Base-by-base conservation (phyloP, 345 rosid species). In the Citrus unshiu region DNA sequence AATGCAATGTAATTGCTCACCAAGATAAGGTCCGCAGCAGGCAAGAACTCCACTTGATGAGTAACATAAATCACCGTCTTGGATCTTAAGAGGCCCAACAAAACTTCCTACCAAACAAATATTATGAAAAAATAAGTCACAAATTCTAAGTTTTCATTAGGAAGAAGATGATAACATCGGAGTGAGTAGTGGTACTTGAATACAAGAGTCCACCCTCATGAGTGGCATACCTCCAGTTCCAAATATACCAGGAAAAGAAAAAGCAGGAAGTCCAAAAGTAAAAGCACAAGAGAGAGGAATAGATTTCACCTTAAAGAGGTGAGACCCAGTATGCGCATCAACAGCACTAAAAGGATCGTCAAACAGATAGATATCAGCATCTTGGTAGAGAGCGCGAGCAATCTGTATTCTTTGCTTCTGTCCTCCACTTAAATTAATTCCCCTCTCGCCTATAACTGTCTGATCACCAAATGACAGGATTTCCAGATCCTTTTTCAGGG, bases 341-440 rank as follows among this genome's bases (percentile, higher is more conserved):
- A 93, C 93, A 14, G 94, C 98, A 79, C 95, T 95, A 68, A 95
- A 95, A 71, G 98, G 98, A 80, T 95, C 98, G 62, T 95, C 98
- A 6, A 95, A 92, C 6, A 93, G 84, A 72, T 93, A 95, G 76
- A 93, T 89, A 85, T 93, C 95, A 0, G 93, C 90, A 85, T 92
- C 97, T 81, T 93, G 97, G 83, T 95, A 93, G 32, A 95, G 86
- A 27, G 98, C 98, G 0, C 97, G 95, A 0, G 97, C 98, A 81
- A 93, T 88, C 78, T 93, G 94, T 74, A 93, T 83, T 77, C 98
- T 80, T 80, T 92, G 97, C 86, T 91, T 93, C 85, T 95, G 97
- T 68, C 98, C 97, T 9, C 97, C 98, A 60, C 97, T 94, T 83
- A 92, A 61, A 87, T 91, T 94, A 80, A 94, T 88, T 54, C 97